These are phyloP conservation scores for Fulvia fulva DNA, from an alignment of 2,329 filamentous ascomycete species.

Conservation along the genomic window DNA sequence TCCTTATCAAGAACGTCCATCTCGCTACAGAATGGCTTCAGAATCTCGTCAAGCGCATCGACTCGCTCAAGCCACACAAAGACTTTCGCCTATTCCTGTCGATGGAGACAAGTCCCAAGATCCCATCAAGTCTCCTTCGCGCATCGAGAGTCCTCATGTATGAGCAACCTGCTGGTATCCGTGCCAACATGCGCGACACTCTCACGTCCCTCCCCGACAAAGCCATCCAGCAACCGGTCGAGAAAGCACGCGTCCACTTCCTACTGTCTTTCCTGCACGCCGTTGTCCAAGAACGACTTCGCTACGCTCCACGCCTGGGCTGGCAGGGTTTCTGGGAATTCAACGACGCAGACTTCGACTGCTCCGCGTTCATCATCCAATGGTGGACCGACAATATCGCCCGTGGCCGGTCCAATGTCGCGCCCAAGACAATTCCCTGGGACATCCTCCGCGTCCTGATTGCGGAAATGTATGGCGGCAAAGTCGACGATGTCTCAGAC, in stretches of 20 bases:
- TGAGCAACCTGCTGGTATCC: constrained; percentile 93
- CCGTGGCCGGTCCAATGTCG: constrained; percentile 83
- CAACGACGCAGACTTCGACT: constrained; percentile 99
- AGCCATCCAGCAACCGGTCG: constrained; percentile 77
- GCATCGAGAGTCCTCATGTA: constrained; percentile 95
- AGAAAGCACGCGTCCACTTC: constrained; percentile 84
- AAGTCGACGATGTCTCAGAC: constrained; percentile 88
- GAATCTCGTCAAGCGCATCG: constrained; percentile 93
- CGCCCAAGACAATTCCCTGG: constrained; percentile 92
- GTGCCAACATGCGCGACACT: constrained; percentile 98
- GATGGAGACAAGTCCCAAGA: constrained; percentile 96
- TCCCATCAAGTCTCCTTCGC: constrained; percentile 89
- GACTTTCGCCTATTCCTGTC: constrained; percentile 95
- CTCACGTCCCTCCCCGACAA: constrained; percentile 62
- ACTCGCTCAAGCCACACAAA: constrained; percentile 86
- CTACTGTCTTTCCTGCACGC: constrained; percentile 92
- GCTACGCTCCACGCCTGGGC: constrained; percentile 87
- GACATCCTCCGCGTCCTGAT: constrained; percentile 88
- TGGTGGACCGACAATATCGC: constrained; percentile 85
- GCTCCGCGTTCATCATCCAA: constrained; percentile 91
- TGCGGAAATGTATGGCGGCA: constrained; percentile 93
- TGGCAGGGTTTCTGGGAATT: constrained; percentile 99
- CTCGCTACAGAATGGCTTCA: constrained; percentile 94
- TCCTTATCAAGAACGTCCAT: constrained; percentile 98
- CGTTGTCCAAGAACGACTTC: constrained; percentile 87